phyloP scores from a whole-genome alignment of 768 basidiomycete genomes.

The Leccinum uliginosum region DNA sequence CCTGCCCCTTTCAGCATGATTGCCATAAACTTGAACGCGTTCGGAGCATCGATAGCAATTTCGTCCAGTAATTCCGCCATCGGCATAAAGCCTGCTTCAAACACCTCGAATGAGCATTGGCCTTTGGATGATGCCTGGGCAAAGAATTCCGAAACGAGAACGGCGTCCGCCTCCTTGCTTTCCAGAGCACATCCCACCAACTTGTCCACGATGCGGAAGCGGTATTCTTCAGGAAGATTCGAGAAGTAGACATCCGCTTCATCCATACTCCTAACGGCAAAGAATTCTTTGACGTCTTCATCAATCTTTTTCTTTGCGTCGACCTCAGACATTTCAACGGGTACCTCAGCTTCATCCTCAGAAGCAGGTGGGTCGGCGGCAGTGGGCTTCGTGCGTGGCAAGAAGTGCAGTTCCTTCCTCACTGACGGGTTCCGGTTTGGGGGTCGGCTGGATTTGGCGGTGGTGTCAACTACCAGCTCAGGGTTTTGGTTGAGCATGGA shows the following conservation, averaged over 20 bases:
- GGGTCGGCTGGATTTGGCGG: constrained; percentile 48
- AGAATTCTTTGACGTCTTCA: constrained; percentile 77
- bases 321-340: too few relatives aligned
- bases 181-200: constrained; percentile 73
- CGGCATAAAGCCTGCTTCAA: constrained; percentile 71
- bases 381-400: constrained; percentile 47
- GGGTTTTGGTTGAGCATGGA: constrained; percentile 68
- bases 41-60: constrained; percentile 85
- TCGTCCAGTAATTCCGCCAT: constrained; percentile 81
- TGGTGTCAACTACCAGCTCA: constrained; percentile 50
- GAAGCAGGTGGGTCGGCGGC: too few relatives aligned
- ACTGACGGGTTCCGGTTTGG: constrained; percentile 48
- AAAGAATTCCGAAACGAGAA: constrained; percentile 76
- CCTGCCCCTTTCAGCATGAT: constrained; percentile 68
- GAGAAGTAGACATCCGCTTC: constrained; percentile 69
- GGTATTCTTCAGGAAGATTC: constrained; percentile 61
- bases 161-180: constrained; percentile 75
- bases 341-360: too few relatives aligned
- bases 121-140: constrained; percentile 53
- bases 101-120: constrained; percentile 51
- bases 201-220: constrained; percentile 65
- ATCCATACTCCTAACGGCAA: constrained; percentile 72
- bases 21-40: constrained; percentile 73
- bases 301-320: too few relatives aligned
- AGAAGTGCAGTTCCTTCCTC: constrained; percentile 66